Evolutionary conservation across 179 eudicot genomes (phyloP), one percentile per base, ranked within the genome.

Genomic region (Nepenthes alata): DNA sequence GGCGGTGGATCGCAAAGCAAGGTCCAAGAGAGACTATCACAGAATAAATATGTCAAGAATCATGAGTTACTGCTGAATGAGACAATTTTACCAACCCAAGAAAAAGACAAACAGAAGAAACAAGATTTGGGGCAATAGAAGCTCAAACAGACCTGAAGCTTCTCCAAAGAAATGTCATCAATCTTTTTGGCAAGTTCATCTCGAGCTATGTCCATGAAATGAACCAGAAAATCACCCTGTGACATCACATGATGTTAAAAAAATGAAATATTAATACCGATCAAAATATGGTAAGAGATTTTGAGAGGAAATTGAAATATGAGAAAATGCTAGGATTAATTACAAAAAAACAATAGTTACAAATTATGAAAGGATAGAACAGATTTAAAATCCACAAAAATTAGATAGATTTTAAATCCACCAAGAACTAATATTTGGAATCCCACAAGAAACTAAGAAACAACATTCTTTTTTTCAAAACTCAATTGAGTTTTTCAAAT

Each of bases 181-280:
- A 69, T 77, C 76, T 74, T 80, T 76, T 89, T 89, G 36, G 64
- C 63, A 72, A 91, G 86, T 77, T 91, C 96, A 72, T 91, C 98
- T 57, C 85, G 79, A 77, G 98, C 96, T 70, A 89, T 89, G 77
- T 91, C 98, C 98, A 91, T 86, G 69, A 91, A 91, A 77, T 89
- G 96, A 74, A 91, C 98, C 75, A 91, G 73, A 65, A 91, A 91
- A 80, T 91, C 98, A 53, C 98, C 98, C 98, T 91, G 82, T 59
- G 71, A 39, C 16, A 49, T 15, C 41, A 49, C 35, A 60, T 44
- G 45, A 60, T 60, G 9, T 10, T 6, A 25, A 25, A 25, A 16
- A 25, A 25, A 25, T 25, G 0, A 25, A 25, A 25, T 25, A 25
- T 25, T 25, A 25, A 25, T 25, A 25, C 25, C 25, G 1, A 25